These are phyloP conservation scores for Candida argentea DNA, from an alignment of 805 yeast genomes.

Conservation along the genomic window DNA sequence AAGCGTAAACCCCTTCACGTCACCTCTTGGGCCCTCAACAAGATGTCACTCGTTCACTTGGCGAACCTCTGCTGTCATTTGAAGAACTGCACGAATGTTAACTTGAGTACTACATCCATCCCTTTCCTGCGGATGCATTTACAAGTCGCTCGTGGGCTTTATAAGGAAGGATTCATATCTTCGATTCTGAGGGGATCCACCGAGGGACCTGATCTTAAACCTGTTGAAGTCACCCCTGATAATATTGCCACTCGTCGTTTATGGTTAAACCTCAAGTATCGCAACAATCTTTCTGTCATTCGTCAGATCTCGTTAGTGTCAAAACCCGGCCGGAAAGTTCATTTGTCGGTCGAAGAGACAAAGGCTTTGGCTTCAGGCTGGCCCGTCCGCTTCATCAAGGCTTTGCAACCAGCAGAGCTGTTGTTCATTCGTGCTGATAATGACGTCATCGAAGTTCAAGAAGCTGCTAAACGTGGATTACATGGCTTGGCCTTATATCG, in stretches of 20 bases:
- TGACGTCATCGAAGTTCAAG: constrained; percentile 66
- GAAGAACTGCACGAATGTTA: constrained; percentile 76
- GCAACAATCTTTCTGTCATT: constrained; percentile 70
- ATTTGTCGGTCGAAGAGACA: constrained; percentile 53
- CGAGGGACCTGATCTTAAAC: constrained; percentile 70
- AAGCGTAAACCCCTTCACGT: not conserved
- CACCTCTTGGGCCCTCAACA: constrained; percentile 1
- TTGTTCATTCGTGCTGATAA: constrained; percentile 51
- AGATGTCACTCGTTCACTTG: constrained; percentile 77
- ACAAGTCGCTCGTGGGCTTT: constrained; percentile 72
- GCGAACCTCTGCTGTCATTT: constrained; percentile 82
- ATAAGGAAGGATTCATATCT: constrained; percentile 83
- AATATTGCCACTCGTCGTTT: constrained; percentile 77
- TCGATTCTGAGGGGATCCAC: constrained; percentile 78
- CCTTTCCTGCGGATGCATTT: constrained; percentile 80
- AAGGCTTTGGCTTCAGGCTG: constrained; percentile 67
- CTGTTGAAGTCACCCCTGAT: constrained; percentile 75
- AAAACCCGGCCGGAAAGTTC: constrained; percentile 74
- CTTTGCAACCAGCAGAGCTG: constrained; percentile 84
- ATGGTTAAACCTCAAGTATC: constrained; percentile 88
- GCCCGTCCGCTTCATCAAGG: constrained; percentile 63
- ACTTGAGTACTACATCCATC: constrained; percentile 62
- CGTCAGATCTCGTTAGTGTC: constrained; percentile 63
- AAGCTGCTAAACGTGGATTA: constrained; percentile 66
- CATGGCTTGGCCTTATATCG: constrained; percentile 81